These are phyloP conservation scores for Lactarius pseudohatsudake DNA, from an alignment of 768 basidiomycete genomes.

Conservation along the genomic window DNA sequence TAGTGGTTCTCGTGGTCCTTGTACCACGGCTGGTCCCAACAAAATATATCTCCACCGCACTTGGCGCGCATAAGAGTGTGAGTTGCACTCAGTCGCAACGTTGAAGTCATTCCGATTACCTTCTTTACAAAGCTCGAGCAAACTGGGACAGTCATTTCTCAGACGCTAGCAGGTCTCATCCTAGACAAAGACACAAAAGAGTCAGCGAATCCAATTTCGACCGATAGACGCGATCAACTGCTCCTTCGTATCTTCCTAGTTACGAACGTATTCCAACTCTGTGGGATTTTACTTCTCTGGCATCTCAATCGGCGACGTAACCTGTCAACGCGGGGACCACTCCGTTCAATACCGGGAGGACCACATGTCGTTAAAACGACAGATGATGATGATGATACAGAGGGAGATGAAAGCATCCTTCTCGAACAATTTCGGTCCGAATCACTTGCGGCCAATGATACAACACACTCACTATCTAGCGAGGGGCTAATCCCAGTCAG, in stretches of 20 bases:
- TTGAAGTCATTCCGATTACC: background rate
- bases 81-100: conserved; percentile 31
- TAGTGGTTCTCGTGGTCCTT: conserved; percentile 72
- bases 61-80: conserved; percentile 79
- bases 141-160: conserved; percentile 68
- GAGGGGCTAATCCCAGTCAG: background rate
- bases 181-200: conserved; percentile 49
- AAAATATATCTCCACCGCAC: conserved; percentile 74
- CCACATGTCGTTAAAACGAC: background rate
- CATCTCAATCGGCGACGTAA: conserved; percentile 48
- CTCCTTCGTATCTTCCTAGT: conserved; percentile 58
- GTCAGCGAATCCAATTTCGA: conserved; percentile 3
- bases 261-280: conserved; percentile 57
- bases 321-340: conserved; percentile 25
- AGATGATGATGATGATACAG: conserved; percentile 20
- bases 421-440: conserved; percentile 37
- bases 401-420: conserved; percentile 24
- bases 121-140: conserved; percentile 58
- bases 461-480: background rate
- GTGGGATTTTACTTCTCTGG: conserved; percentile 50
- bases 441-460: conserved; percentile 10
- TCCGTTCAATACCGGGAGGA: background rate
- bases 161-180: conserved; percentile 68
- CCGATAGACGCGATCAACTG: conserved; percentile 43
- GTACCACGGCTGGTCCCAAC: conserved; percentile 69